Conservation (phyloP, 116 monocot species). For the Cymodocea nodosa region DNA sequence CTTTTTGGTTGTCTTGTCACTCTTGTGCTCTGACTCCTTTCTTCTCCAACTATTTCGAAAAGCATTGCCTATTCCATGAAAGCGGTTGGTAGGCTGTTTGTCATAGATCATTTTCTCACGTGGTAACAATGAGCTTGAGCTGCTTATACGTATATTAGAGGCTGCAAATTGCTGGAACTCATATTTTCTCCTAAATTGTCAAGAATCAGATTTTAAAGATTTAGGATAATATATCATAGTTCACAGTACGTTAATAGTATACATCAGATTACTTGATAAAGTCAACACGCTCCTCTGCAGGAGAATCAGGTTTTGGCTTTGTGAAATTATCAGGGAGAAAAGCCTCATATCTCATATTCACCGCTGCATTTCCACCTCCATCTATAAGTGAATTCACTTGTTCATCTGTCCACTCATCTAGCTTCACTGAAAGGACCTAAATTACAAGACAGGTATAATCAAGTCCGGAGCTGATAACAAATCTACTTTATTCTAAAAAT, state of each 20-base stretch:
- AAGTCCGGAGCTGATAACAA: background rate
- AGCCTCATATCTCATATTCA: slow-evolving; percentile 74
- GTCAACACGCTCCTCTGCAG: slow-evolving; percentile 68
- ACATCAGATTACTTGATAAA: slow-evolving; percentile 53
- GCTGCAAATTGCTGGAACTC: slow-evolving; percentile 59
- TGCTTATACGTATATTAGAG: slow-evolving; percentile 16
- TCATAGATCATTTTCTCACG: slow-evolving; percentile 20
- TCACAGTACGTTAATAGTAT: background rate
- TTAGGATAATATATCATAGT: slow-evolving; percentile 3
- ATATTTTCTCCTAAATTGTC: slow-evolving; percentile 71
- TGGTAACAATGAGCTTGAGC: background rate
- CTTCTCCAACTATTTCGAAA: slow-evolving; percentile 68
- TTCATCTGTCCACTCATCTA: slow-evolving; percentile 82
- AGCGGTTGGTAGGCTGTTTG: slow-evolving; percentile 39
- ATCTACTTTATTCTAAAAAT: background rate
- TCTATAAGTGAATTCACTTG: slow-evolving; percentile 49
- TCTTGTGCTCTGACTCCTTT: slow-evolving; percentile 53
- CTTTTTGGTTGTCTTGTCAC: slow-evolving; percentile 29
- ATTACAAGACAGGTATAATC: background rate
- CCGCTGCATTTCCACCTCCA: slow-evolving; percentile 54
- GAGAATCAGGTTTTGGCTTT: slow-evolving; percentile 56
- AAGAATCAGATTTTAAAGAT: slow-evolving; percentile 9
- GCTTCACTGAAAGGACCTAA: slow-evolving; percentile 74
- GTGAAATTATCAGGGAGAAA: slow-evolving; percentile 47
- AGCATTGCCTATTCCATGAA: slow-evolving; percentile 31